Evolutionary conservation across 345 rosid species (phyloP), one percentile per base, ranked within the genome.

Genomic region (Murraya paniculata): DNA sequence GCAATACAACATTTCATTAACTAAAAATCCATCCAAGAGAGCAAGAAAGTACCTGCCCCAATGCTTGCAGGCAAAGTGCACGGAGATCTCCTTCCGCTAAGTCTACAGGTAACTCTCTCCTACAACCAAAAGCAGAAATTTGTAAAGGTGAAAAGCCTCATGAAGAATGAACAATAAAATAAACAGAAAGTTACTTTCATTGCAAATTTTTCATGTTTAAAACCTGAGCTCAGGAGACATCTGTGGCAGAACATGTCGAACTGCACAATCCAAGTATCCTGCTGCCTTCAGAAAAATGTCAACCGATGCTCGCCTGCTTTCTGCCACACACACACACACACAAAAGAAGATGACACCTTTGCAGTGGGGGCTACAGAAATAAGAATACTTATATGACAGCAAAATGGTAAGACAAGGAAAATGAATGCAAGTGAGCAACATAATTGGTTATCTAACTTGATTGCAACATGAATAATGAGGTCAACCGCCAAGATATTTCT

Each of bases 251-350:
- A 94, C 98, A 84, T 91, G 84, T 50, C 90, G 91, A 60, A 94
- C 90, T 39, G 98, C 98, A 86, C 94, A 94, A 77, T 97, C 99
- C 82, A 97, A 85, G 83, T 90, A 91, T 78, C 99, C 99, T 48
- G 98, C 97, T 68, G 98, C 99, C 89, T 91, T 94, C 86, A 97
- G 85, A 91, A 97, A 94, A 84, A 93, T 90, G 78, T 97, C 98
- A 73, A 97, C 70, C 0, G 98, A 88, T 41, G 95, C 91, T 79
- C 95, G 86, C 88, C 97, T 89, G 89, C 88, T 91, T 79, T 94
- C 99, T 97, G 80, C 71, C 50, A 11, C 79, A 71, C 60, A 77
- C 75, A 64, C 45, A 24, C 11, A 2, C 10, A 9, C 2, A 38
- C 2, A 35, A 35, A 36, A 39, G 82, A 74, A 74, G 72, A 79